Percentiles rank a stretch among this genome's conserved stretches.
These are phyloP conservation scores for Symbiodinium natans DNA, from an alignment of 73 alveolate genomes.

Conservation along the genomic window DNA sequence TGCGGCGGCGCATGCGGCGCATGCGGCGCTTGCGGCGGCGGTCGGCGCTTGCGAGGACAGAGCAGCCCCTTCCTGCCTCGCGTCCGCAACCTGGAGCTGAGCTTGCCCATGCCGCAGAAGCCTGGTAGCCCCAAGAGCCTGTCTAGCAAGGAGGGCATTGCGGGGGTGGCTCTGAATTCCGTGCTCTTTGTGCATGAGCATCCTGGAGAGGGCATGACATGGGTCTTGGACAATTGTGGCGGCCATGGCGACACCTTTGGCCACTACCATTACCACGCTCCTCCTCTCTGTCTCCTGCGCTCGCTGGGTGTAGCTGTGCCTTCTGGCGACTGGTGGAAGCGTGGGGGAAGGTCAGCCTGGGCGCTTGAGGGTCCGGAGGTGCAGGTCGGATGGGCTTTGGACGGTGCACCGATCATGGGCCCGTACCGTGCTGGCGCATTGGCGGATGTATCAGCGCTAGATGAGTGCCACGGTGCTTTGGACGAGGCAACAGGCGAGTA, in stretches of 20 bases:
- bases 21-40: neutral
- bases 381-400: neutral
- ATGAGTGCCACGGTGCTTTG: conserved; percentile 45
- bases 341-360: neutral
- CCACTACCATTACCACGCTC: conserved; percentile 84
- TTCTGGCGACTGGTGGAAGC: neutral
- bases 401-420: conserved; percentile 49
- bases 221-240: conserved; percentile 67
- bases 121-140: neutral
- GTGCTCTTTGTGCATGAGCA: conserved; percentile 66
- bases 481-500: conserved; percentile 11
- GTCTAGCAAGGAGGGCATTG: conserved; percentile 77
- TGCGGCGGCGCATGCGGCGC: conserved; percentile 15
- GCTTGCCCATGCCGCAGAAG: neutral
- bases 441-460: neutral
- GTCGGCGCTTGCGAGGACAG: neutral
- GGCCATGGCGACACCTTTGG: conserved; percentile 75
- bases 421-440: neutral
- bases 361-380: neutral
- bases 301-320: neutral
- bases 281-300: conserved; percentile 22
- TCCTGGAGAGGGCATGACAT: conserved; percentile 73
- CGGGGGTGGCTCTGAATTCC: conserved; percentile 56
- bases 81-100: conserved; percentile 21
- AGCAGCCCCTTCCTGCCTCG: conserved; percentile 32